Conservation (phyloP, 179 eudicot species). For the Camellia oleifera region DNA sequence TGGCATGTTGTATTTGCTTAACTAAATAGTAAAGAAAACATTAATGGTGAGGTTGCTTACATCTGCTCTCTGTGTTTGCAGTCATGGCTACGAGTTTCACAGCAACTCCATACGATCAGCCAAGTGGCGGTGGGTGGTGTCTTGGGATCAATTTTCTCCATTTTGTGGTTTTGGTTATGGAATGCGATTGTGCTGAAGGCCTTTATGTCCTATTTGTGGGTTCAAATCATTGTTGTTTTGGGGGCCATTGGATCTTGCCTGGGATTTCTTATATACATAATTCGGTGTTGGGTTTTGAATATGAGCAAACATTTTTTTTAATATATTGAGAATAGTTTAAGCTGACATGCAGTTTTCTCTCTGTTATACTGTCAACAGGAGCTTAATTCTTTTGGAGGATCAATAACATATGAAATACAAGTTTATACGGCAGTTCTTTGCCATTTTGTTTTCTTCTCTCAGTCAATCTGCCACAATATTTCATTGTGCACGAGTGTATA, state of each 20-base stretch:
- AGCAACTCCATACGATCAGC: constrained; percentile 54
- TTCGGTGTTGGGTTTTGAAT: constrained; percentile 49
- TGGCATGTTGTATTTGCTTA: too few species aligned
- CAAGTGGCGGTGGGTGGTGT: constrained; percentile 77
- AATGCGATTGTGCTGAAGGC: constrained; percentile 43
- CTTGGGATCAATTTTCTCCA: constrained; percentile 54
- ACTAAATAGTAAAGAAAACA: too few species aligned
- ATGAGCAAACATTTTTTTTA: constrained; percentile 13
- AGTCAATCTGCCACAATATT: background rate
- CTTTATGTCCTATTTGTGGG: constrained; percentile 57
- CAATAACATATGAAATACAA: background rate
- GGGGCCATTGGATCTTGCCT: constrained; percentile 42
- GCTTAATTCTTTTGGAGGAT: background rate
- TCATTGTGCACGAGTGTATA: background rate
- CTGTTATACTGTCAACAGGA: background rate
- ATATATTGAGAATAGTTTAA: background rate
- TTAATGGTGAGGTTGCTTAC: background rate
- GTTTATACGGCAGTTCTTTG: background rate
- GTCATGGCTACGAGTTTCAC: constrained; percentile 90
- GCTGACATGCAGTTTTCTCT: background rate
- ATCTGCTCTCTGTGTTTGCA: constrained; percentile 31
- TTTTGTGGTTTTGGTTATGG: constrained; percentile 83
- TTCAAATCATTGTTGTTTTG: constrained; percentile 42
- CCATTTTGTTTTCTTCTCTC: background rate
- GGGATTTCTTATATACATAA: constrained; percentile 43